Base-by-base conservation (phyloP, 768 basidiomycete species). In the Podaxis pistillaris region DNA sequence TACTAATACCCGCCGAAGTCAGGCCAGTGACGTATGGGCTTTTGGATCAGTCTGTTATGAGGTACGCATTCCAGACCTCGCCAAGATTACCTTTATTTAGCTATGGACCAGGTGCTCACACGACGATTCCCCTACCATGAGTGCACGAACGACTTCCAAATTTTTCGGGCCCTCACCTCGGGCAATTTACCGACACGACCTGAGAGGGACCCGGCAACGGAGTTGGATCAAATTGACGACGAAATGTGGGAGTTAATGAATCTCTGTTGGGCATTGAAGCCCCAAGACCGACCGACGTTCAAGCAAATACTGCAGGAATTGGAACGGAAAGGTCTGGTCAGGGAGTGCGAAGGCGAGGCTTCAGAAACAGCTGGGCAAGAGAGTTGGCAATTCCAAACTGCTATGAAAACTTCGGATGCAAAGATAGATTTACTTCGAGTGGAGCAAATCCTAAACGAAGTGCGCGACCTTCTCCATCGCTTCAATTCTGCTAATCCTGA, bases 11-110 rank as follows among this genome's bases (percentile, higher is more conserved):
- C 26, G 22, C 7, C 33, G 49, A 6, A 33, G 26, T 30, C n/a
- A 28, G 13, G 63, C 60, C 24, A 68, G 63, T 52, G 67, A 68
- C 28, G 56, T 67, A 38, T 68, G 67, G 52, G 59, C 67, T 22
- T 65, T 66, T 63, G 63, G 60, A 13, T 64, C 64, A 33, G 52
- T 64, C 17, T 60, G 59, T 38, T 68, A 62, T 41, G 66, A 68
- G 62, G 67, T 66, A n/a, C 11, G 54, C 9, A 13, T 38, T 22
- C 9, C 19, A 4, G 26, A 4, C 15, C 15, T 46, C 19, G 15
- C 44, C 17, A n/a, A 24, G 8, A 13, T 55, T 4, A 38, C 9
- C 36, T n/a, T 40, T 1, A 55, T 15, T 15, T 53, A 37, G 30
- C 11, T 7, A 28, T 6, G 24, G 2, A 24, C 54, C 3, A 50